Base-by-base conservation (phyloP, 2,329 filamentous ascomycete species). In the Alternaria arborescens region DNA sequence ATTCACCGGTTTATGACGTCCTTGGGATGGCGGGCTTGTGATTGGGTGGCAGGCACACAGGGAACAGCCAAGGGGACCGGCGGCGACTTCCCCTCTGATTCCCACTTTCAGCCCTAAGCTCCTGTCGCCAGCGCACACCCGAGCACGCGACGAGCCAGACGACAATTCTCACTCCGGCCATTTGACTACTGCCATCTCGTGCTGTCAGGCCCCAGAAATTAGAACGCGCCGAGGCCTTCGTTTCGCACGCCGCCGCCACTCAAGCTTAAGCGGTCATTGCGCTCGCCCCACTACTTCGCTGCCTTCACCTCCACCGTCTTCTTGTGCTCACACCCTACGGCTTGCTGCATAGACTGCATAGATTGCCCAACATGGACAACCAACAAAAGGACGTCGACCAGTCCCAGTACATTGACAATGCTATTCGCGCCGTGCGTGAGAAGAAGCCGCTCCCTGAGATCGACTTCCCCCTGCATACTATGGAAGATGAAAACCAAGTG, bases 371-470 rank as follows among this genome's bases (percentile, higher is more conserved):
- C 66, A 79, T 79, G 77, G 76, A 78, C 30, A 74, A 69, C 70
- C 73, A 71, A 47, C 67, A 69, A 57, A 72, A 75, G 50, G 67
- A 71, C 24, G 64, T 73, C 62, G 76, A 79, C 69, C 79, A 81
- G 67, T 71, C 76, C 46, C 74, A 79, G 69, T 83, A 83, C 73
- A 76, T 97, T 77, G 93, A 97, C 83, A 94, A 93, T 87, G 91
- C 92, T 72, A 90, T 94, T 76, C 92, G 92, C 79, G 95, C 95
- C 62, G 93, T 99, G 76, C 89, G 90, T 79, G 89, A 97, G 74
- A 98, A 98, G 90, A 94, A 91, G 84, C 94, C 94, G 55, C 86
- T 96, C 52, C 95, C 95, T 60, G 94, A 98, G 85, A 98, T 99
- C 76, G 95, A 99, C 84, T 99, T 99, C 80, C 96, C 93, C 58